Base-by-base conservation (phyloP, 2,329 filamentous ascomycete species). In the Coleophoma crateriformis region DNA sequence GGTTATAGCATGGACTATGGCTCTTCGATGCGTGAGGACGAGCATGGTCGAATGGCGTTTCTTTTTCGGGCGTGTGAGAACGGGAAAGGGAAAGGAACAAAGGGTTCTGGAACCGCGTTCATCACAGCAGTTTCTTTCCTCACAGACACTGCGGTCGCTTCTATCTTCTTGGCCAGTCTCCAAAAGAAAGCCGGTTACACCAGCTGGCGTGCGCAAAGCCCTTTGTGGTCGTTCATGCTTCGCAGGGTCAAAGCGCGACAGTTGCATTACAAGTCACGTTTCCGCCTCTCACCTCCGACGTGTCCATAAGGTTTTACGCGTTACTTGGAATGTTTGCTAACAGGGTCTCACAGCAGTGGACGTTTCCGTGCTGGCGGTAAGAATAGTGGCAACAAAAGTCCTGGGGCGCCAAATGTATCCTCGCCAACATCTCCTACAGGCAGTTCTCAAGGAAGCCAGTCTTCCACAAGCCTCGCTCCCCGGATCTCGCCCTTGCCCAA, bases 401-500 rank as follows among this genome's bases (percentile, higher is more conserved):
- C 77, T 45, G 61, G 58, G 47, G 71, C 71, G 49, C 67, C 74
- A 50, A 73, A 70, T 59, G 68, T 71, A 60, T 70, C 70, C 58
- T 74, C 75, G 58, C 71, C 74, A 60, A 68, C 69, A 47, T 75
- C 76, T 58, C 73, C 75, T 55, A 64, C 57, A 57, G 58, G 58
- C 50, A 57, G 67, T 50, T 67, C 73, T 45, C 76, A 77, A 63
- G 71, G 69, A 56, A 75, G 68, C 62, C 75, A 79, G 57, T 74
- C 76, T 34, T 74, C 79, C 34, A 66, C 71, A 46, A 78, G 66
- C 60, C 61, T 78, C 54, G 76, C 79, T 50, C 78, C 79, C 39
- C 79, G 76, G 64, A 75, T 84, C 41, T 79, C 81, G 53, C 81
- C 81, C 52, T 70, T 85, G 58, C 78, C 79, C 44, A 82, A 74